Evolutionary conservation across 768 basidiomycete species (phyloP).

Genomic region (Pleurotus tuoliensis): DNA sequence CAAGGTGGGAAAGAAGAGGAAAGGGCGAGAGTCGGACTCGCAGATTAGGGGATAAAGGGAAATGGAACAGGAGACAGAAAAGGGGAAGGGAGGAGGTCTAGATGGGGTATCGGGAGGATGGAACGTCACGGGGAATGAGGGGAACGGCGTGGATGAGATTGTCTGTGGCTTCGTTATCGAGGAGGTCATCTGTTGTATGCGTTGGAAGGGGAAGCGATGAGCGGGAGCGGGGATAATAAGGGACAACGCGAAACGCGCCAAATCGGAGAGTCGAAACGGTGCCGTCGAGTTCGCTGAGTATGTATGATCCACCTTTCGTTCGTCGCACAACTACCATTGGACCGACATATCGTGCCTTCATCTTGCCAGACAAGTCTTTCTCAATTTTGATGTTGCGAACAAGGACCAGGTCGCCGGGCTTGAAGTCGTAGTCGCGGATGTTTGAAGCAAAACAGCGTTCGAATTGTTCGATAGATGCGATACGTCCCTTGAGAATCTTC

Average conservation of each 20-base stretch:
- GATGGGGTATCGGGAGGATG: not conserved
- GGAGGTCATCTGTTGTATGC: not conserved
- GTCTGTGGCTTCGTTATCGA: not conserved
- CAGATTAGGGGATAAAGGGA: too few relatives aligned
- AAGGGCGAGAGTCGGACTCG: too few relatives aligned
- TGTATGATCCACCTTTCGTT: slow-evolving; percentile 12
- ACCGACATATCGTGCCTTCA: slow-evolving; percentile 20
- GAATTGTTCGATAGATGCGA: slow-evolving; percentile 9
- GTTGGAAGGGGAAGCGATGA: not conserved
- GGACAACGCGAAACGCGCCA: slow-evolving; percentile 14
- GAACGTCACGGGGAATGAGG: not conserved
- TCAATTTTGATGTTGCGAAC: slow-evolving; percentile 23
- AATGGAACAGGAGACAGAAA: not conserved
- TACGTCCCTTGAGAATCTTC: slow-evolving; percentile 6
- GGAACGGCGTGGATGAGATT: not conserved
- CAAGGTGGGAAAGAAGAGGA: too few relatives aligned
- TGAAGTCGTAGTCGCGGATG: slow-evolving; percentile 22
- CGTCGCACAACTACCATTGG: slow-evolving; percentile 19
- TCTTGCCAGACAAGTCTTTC: slow-evolving; percentile 13
- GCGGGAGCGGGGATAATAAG: slow-evolving; percentile 8
- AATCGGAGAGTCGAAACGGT: not conserved
- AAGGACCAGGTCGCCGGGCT: slow-evolving; percentile 22
- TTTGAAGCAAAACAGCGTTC: slow-evolving; percentile 8
- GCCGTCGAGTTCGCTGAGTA: slow-evolving; percentile 12
- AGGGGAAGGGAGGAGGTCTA: not conserved